These are phyloP conservation scores for Letharia columbiana DNA, from an alignment of 495 filamentous ascomycete species.

Conservation along the genomic window DNA sequence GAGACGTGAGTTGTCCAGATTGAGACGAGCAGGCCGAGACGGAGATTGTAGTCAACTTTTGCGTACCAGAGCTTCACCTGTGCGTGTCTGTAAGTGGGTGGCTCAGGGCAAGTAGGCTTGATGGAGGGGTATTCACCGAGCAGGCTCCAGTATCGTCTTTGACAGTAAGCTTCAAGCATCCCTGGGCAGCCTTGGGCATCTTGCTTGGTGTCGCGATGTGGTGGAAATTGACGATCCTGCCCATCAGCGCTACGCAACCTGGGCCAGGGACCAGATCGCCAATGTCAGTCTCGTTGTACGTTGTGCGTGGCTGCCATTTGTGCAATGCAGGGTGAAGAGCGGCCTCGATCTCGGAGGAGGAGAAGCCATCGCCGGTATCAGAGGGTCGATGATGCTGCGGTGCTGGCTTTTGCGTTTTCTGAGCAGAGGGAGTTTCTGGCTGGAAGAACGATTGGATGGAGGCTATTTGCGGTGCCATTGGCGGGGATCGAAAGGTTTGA, in stretches of 20 bases:
- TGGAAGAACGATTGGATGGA: constrained; percentile 50
- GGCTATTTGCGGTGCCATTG: constrained; percentile 34
- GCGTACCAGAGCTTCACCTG: constrained; percentile 31
- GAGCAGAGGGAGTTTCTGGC: constrained; percentile 23
- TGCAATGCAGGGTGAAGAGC: constrained; percentile 34
- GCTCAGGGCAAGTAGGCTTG: not conserved
- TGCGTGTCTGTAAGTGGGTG: not conserved
- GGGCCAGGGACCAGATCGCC: constrained; percentile 44
- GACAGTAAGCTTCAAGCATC: constrained; percentile 47
- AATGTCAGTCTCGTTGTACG: constrained; percentile 46
- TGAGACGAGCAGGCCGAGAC: constrained; percentile 25
- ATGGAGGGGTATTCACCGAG: constrained; percentile 32
- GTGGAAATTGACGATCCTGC: constrained; percentile 52
- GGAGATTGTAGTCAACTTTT: constrained; percentile 23
- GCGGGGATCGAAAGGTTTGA: not conserved
- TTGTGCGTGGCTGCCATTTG: constrained; percentile 46
- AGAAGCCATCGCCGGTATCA: constrained; percentile 43
- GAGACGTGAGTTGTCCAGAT: constrained; percentile 27
- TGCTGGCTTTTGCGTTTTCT: constrained; percentile 2
- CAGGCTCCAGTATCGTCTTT: constrained; percentile 52
- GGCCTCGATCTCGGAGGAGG: constrained; percentile 37
- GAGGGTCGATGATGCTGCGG: constrained; percentile 14
- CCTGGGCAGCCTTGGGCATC: constrained; percentile 33
- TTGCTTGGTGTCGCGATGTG: constrained; percentile 33
- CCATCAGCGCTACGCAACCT: constrained; percentile 43